Evolutionary conservation across 1,284 basidiomycete species (phyloP), one percentile per base, ranked within the genome.

Genomic region (Gomphus bonarii): DNA sequence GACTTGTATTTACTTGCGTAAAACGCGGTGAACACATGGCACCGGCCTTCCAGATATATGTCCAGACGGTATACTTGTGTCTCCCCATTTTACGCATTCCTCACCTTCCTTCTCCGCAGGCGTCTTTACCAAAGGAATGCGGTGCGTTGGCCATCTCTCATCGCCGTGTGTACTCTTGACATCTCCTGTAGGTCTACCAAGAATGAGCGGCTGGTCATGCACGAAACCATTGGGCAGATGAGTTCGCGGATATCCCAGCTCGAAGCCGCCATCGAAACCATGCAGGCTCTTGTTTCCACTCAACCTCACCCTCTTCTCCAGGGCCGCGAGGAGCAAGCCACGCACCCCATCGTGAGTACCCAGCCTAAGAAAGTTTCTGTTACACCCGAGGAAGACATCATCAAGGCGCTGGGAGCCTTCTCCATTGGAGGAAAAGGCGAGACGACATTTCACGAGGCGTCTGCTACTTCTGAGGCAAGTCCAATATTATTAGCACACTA

Each of bases 171-270:
- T 25, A 18, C 22, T 12, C 16, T 18, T 48, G 14, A 36, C 50
- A 7, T 12, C 31, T 54, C 30, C 22, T 33, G 12, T 18, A 57
- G 55, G 33, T 57, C 55, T 20, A 57, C 55, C 20, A 57, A 57
- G 40, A 57, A 57, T 51, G 55, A 57, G 31, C 48, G 55, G 31
- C 50, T 58, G 16, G 57, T 58, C 22, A 58, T 58, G 57, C 57
- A 58, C 33, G 57, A 58, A 28, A 58, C 50, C 14, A 58, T 58
- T 9, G 57, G 57, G 16, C 40, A 53, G 35, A 58, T 58, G 57
- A 53, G 57, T 33, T 31, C 50, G 3, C 50, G 57, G 7, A 58
- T 58, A 11, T 43, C 57, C 42, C 57, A 46, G 10, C 49, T 58
- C n/a, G 49, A 53, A 28, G 50, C 30, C 10, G 57, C 57, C n/a